phyloP scores from a whole-genome alignment of 2,329 filamentous ascomycete species.

The Acrocalymma vagum region DNA sequence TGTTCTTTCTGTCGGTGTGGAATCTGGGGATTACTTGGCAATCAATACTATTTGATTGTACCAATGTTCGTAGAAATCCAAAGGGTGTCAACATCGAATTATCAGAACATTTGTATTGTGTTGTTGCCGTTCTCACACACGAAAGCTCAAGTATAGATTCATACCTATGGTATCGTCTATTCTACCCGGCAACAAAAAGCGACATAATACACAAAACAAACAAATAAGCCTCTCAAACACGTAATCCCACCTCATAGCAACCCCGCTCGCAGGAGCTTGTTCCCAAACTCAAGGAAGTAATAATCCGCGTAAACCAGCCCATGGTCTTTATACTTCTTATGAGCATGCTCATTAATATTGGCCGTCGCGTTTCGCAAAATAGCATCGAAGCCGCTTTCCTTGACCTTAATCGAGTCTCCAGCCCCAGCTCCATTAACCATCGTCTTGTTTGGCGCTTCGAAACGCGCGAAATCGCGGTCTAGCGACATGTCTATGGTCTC shows the following conservation, averaged over 20 bases:
- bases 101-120: too few relatives aligned
- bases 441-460: slow-evolving; percentile 17
- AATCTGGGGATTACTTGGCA: too few relatives aligned
- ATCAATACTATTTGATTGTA: too few relatives aligned
- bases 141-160: too few relatives aligned
- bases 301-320: slow-evolving; percentile 62
- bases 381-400: slow-evolving; percentile 49
- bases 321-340: slow-evolving; percentile 55
- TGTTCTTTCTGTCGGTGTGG: slow-evolving; percentile 10
- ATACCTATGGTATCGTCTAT: too few relatives aligned
- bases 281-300: slow-evolving; percentile 57
- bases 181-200: too few relatives aligned
- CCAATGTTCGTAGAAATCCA: too few relatives aligned
- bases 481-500: slow-evolving; percentile 42
- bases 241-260: too few relatives aligned
- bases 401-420: slow-evolving; percentile 26
- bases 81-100: too few relatives aligned
- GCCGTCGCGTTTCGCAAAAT: slow-evolving; percentile 58
- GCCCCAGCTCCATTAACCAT: slow-evolving; percentile 21
- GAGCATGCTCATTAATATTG: slow-evolving; percentile 58
- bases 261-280: slow-evolving; percentile 52
- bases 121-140: too few relatives aligned
- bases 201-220: too few relatives aligned
- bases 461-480: slow-evolving; percentile 34
- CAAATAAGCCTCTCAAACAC: too few relatives aligned